phyloP scores from a whole-genome alignment of 2,329 filamentous ascomycete genomes.

The Colletotrichum simmondsii region DNA sequence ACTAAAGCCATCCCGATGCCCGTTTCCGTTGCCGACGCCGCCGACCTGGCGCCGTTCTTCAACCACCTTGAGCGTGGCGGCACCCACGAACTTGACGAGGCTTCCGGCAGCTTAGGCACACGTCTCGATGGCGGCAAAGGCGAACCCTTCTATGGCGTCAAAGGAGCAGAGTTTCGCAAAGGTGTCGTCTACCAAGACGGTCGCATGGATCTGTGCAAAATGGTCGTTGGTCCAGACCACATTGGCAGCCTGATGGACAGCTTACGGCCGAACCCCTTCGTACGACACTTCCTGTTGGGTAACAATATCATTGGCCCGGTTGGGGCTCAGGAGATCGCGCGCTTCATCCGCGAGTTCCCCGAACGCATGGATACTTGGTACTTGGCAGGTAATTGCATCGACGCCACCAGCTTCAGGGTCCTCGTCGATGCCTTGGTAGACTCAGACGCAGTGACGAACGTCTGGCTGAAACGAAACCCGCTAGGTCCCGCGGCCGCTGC shows the following conservation, averaged over 20 bases:
- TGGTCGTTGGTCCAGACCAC: slow-evolving; percentile 62
- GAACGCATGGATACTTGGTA: slow-evolving; percentile 65
- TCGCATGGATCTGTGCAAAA: slow-evolving; percentile 66
- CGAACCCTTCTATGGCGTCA: slow-evolving; percentile 48
- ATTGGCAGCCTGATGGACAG: slow-evolving; percentile 61
- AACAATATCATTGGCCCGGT: slow-evolving; percentile 65
- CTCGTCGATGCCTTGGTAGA: slow-evolving; percentile 57
- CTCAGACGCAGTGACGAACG: slow-evolving; percentile 56
- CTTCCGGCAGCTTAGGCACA: slow-evolving; percentile 28
- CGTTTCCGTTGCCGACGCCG: slow-evolving; percentile 43
- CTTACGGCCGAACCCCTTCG: slow-evolving; percentile 57
- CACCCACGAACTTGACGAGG: slow-evolving; percentile 41
- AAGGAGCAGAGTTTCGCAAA: slow-evolving; percentile 48
- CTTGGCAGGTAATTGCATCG: slow-evolving; percentile 65
- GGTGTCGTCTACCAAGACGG: slow-evolving; percentile 61
- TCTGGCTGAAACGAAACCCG: slow-evolving; percentile 67
- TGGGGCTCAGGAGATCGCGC: slow-evolving; percentile 56
- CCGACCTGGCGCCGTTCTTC: slow-evolving; percentile 48
- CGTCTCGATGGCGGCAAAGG: slow-evolving; percentile 48
- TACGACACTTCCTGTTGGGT: slow-evolving; percentile 63
- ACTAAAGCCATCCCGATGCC: slow-evolving; percentile 47
- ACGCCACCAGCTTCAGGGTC: slow-evolving; percentile 50
- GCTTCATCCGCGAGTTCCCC: slow-evolving; percentile 57
- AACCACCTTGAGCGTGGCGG: slow-evolving; percentile 45
- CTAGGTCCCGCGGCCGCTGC: slow-evolving; percentile 50